Conservation (phyloP, 768 basidiomycete genomes). For the Phylloporus arenicola region DNA sequence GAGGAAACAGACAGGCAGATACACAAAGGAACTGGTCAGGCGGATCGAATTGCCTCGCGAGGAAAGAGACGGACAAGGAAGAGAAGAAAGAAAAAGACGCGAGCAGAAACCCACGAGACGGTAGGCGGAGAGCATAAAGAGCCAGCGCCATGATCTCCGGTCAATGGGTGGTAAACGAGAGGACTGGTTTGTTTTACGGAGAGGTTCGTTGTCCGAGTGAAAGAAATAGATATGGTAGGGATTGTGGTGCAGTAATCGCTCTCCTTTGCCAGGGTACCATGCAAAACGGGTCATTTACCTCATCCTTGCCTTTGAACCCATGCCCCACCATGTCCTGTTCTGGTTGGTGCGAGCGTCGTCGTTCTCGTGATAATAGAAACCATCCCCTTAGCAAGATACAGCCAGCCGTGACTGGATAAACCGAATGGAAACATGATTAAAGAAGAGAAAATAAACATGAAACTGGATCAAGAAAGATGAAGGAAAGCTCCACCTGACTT, state of each 20-base stretch:
- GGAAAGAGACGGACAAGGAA: background rate
- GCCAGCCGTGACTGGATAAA: slow-evolving; percentile 23
- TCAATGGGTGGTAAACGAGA: slow-evolving; percentile 12
- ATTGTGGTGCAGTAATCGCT: slow-evolving; percentile 18
- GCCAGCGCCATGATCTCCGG: slow-evolving; percentile 7
- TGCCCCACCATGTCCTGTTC: slow-evolving; percentile 11
- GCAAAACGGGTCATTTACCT: slow-evolving; percentile 20
- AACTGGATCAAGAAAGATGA: slow-evolving; percentile 25
- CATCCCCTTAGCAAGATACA: slow-evolving; percentile 26
- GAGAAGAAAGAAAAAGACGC: background rate
- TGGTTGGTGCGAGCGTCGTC: slow-evolving; percentile 13
- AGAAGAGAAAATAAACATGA: slow-evolving; percentile 29
- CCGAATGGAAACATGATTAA: slow-evolving; percentile 22
- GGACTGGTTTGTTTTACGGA: slow-evolving; percentile 14
- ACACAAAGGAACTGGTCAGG: background rate
- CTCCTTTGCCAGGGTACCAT: slow-evolving; percentile 20
- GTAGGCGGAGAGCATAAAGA: background rate
- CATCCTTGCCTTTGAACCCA: slow-evolving; percentile 9
- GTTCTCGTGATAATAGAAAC: slow-evolving; percentile 13
- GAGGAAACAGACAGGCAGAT: background rate
- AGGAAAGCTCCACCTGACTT: slow-evolving; percentile 23
- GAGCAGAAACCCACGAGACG: background rate
- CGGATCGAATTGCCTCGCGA: background rate
- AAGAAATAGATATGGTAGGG: slow-evolving; percentile 32
- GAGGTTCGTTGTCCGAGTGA: slow-evolving; percentile 22